Base-by-base conservation (phyloP, 805 yeast species). In the Saturnispora galanensis region DNA sequence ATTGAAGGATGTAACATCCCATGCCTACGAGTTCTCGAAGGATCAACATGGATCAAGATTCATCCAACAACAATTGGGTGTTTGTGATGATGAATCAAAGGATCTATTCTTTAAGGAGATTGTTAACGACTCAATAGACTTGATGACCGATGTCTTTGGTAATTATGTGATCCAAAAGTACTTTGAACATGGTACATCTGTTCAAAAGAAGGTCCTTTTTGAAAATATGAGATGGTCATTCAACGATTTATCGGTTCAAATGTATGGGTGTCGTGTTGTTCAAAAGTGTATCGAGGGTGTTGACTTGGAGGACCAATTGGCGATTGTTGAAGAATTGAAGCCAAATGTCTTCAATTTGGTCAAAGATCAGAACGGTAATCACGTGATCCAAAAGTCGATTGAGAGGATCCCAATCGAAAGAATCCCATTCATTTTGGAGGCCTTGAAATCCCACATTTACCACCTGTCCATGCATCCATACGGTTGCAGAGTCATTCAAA, bases 41-140 rank as follows among this genome's bases (percentile, higher is more conserved):
- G 98, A 93, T 65, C 99, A 93, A 65, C 94, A 88, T 60, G 99
- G 99, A 3, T 89, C 97, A 4, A 73, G 99, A 51, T 93, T 90
- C 56, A 90, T 93, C 51, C 99, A 93, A 65, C 95, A 89, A 55
- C 82, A 84, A 56, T 68, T 90, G 39, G 82, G 79, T 11, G 63
- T 62, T 7, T 80, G 94, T 0, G 51, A 72, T 8, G 67, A 67
- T n/a, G 90, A 86, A 55, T 79, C 72, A 44, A 84, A 81, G 55
- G 94, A 84, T 55, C 77, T 75, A 13, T 76, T 93, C 15, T 89
- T 90, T 66, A 80, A 80, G 50, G 97, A 89, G 63, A 79, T 93
- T 32, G 69, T 88, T 55, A 81, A 78, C 18, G 75, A 78, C 50
- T 74, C 89, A 4, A 70, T 81, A 45, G 88, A 82, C 45, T 68